Evolutionary conservation across 768 basidiomycete species (phyloP).

Genomic region (Cubamyces sp.): DNA sequence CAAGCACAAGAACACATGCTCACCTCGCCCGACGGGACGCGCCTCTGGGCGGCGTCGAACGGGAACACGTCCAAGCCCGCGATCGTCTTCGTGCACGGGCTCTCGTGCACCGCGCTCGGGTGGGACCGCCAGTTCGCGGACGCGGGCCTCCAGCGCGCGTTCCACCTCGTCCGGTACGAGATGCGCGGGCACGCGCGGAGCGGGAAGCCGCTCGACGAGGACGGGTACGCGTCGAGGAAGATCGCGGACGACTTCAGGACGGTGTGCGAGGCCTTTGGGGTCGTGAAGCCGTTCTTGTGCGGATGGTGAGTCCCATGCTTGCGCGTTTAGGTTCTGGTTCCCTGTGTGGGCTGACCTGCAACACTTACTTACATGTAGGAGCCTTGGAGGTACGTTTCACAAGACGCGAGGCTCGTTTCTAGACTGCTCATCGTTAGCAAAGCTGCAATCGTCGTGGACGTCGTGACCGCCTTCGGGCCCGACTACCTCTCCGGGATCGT

Average conservation of each 20-base stretch:
- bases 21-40: constrained; percentile 45
- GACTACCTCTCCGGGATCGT: constrained; percentile 30
- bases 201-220: constrained; percentile 28
- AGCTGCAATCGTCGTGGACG: constrained; percentile 24
- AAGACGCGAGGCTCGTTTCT: too few species aligned
- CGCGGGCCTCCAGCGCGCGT: constrained; percentile 30
- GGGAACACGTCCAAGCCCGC: constrained; percentile 42
- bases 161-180: constrained; percentile 40
- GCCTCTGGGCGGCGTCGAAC: constrained; percentile 45
- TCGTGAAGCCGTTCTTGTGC: constrained; percentile 28
- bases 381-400: constrained; percentile 29
- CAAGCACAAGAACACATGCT: constrained; percentile 19
- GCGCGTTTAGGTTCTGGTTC: background rate
- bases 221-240: constrained; percentile 29
- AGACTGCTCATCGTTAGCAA: background rate
- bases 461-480: constrained; percentile 26
- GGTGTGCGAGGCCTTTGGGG: constrained; percentile 32
- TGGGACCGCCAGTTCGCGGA: constrained; percentile 46
- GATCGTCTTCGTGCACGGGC: constrained; percentile 48
- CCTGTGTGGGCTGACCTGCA: background rate
- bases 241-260: constrained; percentile 37
- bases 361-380: constrained; percentile 11
- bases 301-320: constrained; percentile 30
- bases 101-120: constrained; percentile 39
- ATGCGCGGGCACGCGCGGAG: constrained; percentile 38